Evolutionary conservation across 2,329 filamentous ascomycete genomes (phyloP).

Genomic region (Tolypocladium tundrense): DNA sequence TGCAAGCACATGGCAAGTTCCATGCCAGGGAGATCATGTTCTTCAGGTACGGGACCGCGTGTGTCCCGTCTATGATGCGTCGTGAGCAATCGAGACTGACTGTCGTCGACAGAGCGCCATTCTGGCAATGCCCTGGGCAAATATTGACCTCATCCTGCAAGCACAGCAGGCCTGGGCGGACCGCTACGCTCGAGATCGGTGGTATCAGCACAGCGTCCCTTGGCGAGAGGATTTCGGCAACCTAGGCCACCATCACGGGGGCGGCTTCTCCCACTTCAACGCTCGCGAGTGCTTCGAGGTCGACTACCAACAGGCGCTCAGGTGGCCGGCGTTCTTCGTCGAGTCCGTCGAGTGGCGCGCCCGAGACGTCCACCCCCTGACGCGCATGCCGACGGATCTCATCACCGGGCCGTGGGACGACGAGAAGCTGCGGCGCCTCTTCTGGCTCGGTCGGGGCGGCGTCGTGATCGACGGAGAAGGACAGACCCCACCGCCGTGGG

Average conservation of each 20-base stretch:
- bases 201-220: slow-evolving; percentile 22
- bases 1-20: neutral
- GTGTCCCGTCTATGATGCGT: neutral
- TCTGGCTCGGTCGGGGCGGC: slow-evolving; percentile 34
- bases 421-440: slow-evolving; percentile 27
- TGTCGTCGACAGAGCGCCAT: slow-evolving; percentile 25
- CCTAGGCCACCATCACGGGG: slow-evolving; percentile 10
- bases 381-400: slow-evolving; percentile 28
- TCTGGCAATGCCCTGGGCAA: slow-evolving; percentile 32
- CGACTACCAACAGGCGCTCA: slow-evolving; percentile 19
- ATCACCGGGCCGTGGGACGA: slow-evolving; percentile 32
- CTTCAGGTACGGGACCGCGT: slow-evolving; percentile 30
- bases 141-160: slow-evolving; percentile 33
- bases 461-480: slow-evolving; percentile 16
- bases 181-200: slow-evolving; percentile 21
- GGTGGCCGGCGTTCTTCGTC: slow-evolving; percentile 12
- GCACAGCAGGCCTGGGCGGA: slow-evolving; percentile 38
- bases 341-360: slow-evolving; percentile 11
- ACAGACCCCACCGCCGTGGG: slow-evolving; percentile 26
- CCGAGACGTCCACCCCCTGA: slow-evolving; percentile 26
- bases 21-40: slow-evolving; percentile 24
- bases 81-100: slow-evolving; percentile 4
- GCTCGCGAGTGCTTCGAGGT: slow-evolving; percentile 24
- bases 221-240: slow-evolving; percentile 5
- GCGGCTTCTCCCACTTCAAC: slow-evolving; percentile 18